These are phyloP conservation scores for Capsella bursapastoris DNA, from an alignment of 345 rosid genomes.

Conservation along the genomic window DNA sequence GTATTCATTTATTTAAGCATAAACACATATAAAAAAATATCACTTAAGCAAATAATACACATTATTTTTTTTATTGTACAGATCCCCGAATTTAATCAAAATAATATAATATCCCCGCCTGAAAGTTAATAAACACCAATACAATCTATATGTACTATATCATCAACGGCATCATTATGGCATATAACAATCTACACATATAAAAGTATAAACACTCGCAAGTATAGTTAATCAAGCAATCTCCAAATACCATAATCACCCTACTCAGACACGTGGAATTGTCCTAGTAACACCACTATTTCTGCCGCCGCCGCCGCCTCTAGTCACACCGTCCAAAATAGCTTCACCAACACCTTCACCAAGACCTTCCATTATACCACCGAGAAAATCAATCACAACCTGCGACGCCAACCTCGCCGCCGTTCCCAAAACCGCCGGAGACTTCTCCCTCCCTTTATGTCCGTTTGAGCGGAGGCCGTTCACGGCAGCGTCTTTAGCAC, in stretches of 20 bases:
- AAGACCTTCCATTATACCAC: conserved; percentile 73
- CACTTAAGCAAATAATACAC: conserved; percentile 33
- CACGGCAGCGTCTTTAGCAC: conserved; percentile 69
- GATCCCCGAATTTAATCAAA: conserved; percentile 22
- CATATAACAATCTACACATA: conserved; percentile 29
- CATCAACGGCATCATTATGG: conserved; percentile 17
- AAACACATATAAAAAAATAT: background rate
- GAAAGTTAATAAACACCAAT: conserved; percentile 20
- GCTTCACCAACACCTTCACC: conserved; percentile 87
- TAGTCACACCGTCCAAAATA: conserved; percentile 50
- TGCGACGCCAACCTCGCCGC: conserved; percentile 70
- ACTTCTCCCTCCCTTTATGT: conserved; percentile 52
- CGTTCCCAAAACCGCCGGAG: conserved; percentile 58
- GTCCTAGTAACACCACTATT: conserved; percentile 28
- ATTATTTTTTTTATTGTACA: background rate
- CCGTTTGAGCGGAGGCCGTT: conserved; percentile 71
- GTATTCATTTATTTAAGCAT: background rate
- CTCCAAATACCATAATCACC: background rate
- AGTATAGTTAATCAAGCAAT: conserved; percentile 10
- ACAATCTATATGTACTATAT: conserved; percentile 10
- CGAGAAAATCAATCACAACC: conserved; percentile 66
- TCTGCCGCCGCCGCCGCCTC: conserved; percentile 40
- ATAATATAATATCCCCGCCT: conserved; percentile 13
- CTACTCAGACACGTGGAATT: conserved; percentile 42
- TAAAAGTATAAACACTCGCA: conserved; percentile 29